Base-by-base conservation (phyloP, 768 basidiomycete genomes). In the Stropharia rugosoannulata region DNA sequence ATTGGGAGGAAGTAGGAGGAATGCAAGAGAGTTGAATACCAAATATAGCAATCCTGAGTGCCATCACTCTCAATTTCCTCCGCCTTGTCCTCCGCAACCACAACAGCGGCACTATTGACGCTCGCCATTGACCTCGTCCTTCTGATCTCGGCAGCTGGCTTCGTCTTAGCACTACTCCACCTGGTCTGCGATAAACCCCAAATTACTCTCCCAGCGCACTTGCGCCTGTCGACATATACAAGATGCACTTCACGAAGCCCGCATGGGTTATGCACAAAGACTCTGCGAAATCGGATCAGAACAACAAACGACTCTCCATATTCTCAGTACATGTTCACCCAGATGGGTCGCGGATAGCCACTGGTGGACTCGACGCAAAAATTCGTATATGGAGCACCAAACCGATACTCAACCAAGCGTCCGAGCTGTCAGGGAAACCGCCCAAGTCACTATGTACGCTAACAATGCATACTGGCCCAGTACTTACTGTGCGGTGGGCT, bases 311-410 rank as follows among this genome's bases (percentile, higher is more conserved):
- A 42, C 76, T 89, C 18, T 88, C 93, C 18, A 95, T 98, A 62
- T 98, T 94, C 77, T 90, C 93, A 7, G 83, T 96, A 16, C 89
- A 93, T 62, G 93, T 97, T 9, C 95, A 98, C 64, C 96, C 96
- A 0, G 96, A 99, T 65, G 92, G 92, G 59, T 94, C 93, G 16
- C 84, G 96, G 15, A 89, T 99, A 62, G 96, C 97, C n/a, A 99
- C 96, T 0, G 97, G 95, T 27, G 95, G 95, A 2, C 80, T 99
- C 51, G 96, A 99, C 70, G 89, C 93, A 39, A 95, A 95, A 76
- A 86, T 99, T 58, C 89, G 94, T 47, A 93, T 99, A 72, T 99
- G 96, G 96, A 91, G 90, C 58, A 98, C 97, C 0, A 87, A 91
- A 59, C 95, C 97, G 0, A 96, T 98, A 61, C 75, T 98, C n/a